These are phyloP conservation scores for Fusarium sulawesiense DNA, from an alignment of 2,329 filamentous ascomycete species.

Conservation along the genomic window DNA sequence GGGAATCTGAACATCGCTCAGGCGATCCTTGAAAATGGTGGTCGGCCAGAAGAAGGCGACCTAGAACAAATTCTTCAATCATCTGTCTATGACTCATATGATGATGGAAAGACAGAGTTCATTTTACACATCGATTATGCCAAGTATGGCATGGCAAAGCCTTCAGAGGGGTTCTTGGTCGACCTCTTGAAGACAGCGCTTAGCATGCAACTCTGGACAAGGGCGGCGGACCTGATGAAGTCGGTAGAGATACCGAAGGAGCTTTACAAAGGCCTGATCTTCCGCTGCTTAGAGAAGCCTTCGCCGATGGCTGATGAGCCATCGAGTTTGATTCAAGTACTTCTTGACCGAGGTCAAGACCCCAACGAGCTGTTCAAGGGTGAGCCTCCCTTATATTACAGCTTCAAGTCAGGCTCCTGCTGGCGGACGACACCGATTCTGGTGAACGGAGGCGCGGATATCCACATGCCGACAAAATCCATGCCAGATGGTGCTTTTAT, in stretches of 20 bases:
- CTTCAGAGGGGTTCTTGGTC: constrained; percentile 39
- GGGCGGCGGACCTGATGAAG: constrained; percentile 43
- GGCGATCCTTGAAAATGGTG: constrained; percentile 42
- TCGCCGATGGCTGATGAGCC: constrained; percentile 42
- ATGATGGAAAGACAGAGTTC: constrained; percentile 44
- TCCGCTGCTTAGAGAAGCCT: constrained; percentile 38
- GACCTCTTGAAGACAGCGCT: constrained; percentile 39
- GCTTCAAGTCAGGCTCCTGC: constrained; percentile 44
- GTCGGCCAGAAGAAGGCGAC: constrained; percentile 41
- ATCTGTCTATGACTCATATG: constrained; percentile 42
- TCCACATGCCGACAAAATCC: constrained; percentile 39
- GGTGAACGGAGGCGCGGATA: constrained; percentile 43
- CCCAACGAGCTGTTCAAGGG: constrained; percentile 43
- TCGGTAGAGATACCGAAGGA: constrained; percentile 39
- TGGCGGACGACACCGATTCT: constrained; percentile 46
- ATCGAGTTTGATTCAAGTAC: constrained; percentile 40
- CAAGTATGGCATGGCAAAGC: constrained; percentile 40
- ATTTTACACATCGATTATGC: constrained; percentile 40
- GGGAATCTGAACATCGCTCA: constrained; percentile 40
- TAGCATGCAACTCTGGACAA: constrained; percentile 41
- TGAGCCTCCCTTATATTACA: constrained; percentile 45
- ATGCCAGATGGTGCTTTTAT: constrained; percentile 47
- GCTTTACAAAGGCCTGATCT: constrained; percentile 39
- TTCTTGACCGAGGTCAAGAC: constrained; percentile 43
- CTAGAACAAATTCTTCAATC: constrained; percentile 36